phyloP scores from a whole-genome alignment of 2,329 filamentous ascomycete species.

The Biscogniauxia sp. region DNA sequence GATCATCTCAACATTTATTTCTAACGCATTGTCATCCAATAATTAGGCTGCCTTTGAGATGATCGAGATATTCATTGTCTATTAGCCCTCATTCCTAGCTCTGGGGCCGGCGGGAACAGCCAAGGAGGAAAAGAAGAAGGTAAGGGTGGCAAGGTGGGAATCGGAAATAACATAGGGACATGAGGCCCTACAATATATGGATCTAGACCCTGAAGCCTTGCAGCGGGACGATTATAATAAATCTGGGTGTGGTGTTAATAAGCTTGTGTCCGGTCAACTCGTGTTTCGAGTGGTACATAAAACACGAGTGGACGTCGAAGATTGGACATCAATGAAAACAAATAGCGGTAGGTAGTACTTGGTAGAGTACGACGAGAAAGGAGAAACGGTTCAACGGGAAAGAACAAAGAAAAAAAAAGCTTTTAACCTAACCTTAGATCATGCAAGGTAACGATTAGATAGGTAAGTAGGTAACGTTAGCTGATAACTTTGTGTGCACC shows the following conservation, averaged over 20 bases:
- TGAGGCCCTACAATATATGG: background rate
- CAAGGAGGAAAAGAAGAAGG: background rate
- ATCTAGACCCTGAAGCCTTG: background rate
- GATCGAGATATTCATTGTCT: background rate
- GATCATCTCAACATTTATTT: background rate
- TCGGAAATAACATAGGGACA: background rate
- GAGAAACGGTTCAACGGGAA: no score
- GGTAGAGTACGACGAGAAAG: background rate
- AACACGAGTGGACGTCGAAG: no score
- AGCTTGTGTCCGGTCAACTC: background rate
- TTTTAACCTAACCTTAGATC: no score
- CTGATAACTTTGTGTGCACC: background rate
- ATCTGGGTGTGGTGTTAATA: background rate
- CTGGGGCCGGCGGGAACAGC: background rate
- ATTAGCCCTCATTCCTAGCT: background rate
- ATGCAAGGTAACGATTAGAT: no score
- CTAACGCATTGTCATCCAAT: background rate
- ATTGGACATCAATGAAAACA: no score
- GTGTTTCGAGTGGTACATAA: background rate
- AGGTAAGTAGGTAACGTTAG: background rate
- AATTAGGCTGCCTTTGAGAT: background rate
- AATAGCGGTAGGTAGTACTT: background rate
- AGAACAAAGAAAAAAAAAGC: no score
- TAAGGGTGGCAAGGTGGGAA: background rate
- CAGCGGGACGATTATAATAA: background rate